A percentile compares a stretch with the other conserved stretches of the same genome.
phyloP scores from a whole-genome alignment of 1,284 basidiomycete genomes.

The Fomitiporia mediterranea region DNA sequence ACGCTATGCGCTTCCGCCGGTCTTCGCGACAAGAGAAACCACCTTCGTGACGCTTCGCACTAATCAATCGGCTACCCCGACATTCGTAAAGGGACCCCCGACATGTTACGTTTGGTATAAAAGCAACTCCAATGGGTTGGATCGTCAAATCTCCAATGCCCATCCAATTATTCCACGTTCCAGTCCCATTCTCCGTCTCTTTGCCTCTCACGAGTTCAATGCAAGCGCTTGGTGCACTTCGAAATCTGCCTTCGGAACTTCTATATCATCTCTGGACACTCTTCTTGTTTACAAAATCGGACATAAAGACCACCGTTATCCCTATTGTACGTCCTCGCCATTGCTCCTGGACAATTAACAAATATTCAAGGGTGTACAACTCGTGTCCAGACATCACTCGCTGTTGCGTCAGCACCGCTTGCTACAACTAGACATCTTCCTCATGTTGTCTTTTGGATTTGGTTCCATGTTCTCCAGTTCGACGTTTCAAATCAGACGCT shows the following conservation, averaged over 20 bases:
- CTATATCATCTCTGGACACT: constrained; percentile 24
- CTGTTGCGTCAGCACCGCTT: constrained; percentile 30
- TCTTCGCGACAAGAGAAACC: background rate
- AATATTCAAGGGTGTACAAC: background rate
- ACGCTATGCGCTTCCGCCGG: background rate
- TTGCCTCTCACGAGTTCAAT: too few species aligned
- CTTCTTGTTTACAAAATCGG: constrained; percentile 20
- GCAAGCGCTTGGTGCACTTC: background rate
- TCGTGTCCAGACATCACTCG: constrained; percentile 32
- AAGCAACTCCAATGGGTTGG: background rate
- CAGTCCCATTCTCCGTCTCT: background rate
- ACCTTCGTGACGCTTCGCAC: background rate
- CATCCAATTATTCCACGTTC: too few species aligned
- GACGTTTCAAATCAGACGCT: constrained; percentile 40
- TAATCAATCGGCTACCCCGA: background rate
- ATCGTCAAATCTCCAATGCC: too few species aligned
- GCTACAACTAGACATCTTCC: constrained; percentile 22
- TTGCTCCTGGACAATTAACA: background rate
- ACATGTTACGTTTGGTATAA: background rate
- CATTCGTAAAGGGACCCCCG: background rate
- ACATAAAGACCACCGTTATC: constrained; percentile 20
- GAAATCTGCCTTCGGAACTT: background rate
- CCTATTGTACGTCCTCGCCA: constrained; percentile 15
- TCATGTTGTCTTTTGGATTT: constrained; percentile 37
- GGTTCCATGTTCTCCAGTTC: constrained; percentile 39